These are phyloP conservation scores for Crepidotus variabilis DNA, from an alignment of 768 basidiomycete genomes.

Conservation along the genomic window DNA sequence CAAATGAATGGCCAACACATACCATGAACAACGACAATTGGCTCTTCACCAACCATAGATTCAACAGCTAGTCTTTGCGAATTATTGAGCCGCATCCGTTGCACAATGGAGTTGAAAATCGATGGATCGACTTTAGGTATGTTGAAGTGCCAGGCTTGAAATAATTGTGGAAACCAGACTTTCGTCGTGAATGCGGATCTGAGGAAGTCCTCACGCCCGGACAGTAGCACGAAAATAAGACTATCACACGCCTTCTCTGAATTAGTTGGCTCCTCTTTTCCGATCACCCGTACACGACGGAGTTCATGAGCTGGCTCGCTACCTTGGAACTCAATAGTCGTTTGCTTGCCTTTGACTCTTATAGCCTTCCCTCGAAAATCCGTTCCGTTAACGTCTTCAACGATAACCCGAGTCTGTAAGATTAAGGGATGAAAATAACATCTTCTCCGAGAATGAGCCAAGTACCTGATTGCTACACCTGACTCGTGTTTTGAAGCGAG, in stretches of 20 bases:
- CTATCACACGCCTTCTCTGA: conserved; percentile 35
- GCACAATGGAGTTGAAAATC: not conserved
- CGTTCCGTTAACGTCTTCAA: conserved; percentile 28
- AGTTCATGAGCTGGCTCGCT: conserved; percentile 19
- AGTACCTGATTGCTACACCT: conserved; percentile 32
- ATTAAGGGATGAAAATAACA: not conserved
- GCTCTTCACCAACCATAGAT: conserved; percentile 5
- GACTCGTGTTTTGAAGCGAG: conserved; percentile 39
- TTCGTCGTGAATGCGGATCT: conserved; percentile 29
- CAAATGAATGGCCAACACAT: not conserved
- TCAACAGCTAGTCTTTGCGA: not conserved
- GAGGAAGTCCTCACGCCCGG: conserved; percentile 24
- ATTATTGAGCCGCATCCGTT: not conserved
- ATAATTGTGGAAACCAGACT: conserved; percentile 34
- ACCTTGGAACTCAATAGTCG: conserved; percentile 25
- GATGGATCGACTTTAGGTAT: conserved; percentile 1
- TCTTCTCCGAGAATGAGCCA: not conserved
- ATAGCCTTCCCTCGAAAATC: conserved; percentile 28
- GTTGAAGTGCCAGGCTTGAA: not conserved
- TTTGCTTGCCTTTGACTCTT: conserved; percentile 29
- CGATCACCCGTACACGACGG: conserved; percentile 33
- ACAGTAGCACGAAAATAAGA: conserved; percentile 32
- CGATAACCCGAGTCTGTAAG: conserved; percentile 28
- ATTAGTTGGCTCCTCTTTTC: conserved; percentile 34
- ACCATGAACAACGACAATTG: conserved; percentile 39